Base-by-base conservation (phyloP, 257 asterid species). In the Avicennia marina region DNA sequence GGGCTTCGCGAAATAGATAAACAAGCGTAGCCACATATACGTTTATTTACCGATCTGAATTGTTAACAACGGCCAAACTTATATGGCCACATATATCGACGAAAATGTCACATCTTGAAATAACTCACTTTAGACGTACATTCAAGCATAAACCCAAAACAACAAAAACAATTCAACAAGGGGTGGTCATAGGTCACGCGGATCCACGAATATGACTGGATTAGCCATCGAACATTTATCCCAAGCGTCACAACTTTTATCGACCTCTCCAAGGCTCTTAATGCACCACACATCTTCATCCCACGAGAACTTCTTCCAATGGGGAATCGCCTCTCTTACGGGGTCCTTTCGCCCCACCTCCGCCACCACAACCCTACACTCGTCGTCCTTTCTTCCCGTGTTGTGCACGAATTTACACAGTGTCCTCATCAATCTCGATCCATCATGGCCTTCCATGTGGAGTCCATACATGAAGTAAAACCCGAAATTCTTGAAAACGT, bases 211-310 rank as follows among this genome's bases (percentile, higher is more conserved):
- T 62, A 80, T 81, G n/a, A 68, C 57, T 0, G 79, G 56, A 63
- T 78, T 67, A 18, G 81, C 57, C 17, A 17, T 60, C 3, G 47
- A 27, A 22, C 81, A 75, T 42, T 47, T 76, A 19, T 62, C 41
- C 95, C 94, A 89, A 19, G 72, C 76, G 50, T 74, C 73, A 12
- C n/a, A 21, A 29, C 17, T 32, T 5, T 69, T 61, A 15, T 66
- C 15, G 18, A 29, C 60, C 26, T 41, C 50, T 12, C 63, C 70
- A 13, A 85, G 75, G 45, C 64, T 74, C 78, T 89, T 89, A 2
- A 85, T 79, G 79, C 96, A 89, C 96, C 95, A 89, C 10, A 89
- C 43, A 63, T 89, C 90, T 46, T 82, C 95, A 53, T 81, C 94
- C 95, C 95, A 85, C 1, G 96, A 89, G 44, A 85, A 83, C 51